Base-by-base conservation (phyloP, 257 asterid genomes). In the Nicotiana benthamiana region DNA sequence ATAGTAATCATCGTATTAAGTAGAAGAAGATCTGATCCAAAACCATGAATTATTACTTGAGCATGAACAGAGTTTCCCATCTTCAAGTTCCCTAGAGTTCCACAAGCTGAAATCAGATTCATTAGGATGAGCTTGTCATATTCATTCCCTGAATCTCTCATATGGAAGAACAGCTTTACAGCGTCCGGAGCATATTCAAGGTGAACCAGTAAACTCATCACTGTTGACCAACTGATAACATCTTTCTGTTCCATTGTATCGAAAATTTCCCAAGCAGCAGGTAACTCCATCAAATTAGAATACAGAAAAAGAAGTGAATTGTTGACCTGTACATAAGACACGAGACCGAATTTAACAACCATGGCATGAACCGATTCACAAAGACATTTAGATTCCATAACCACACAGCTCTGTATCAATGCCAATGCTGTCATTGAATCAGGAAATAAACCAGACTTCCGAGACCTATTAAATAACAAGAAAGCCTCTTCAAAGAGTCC, bases 101-200 rank as follows among this genome's bases (percentile, higher is more conserved):
- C 83, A 83, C 77, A 61, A 79, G 86, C 86, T 79, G 80, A 79
- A 83, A 79, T 83, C 40, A 83, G 77, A 51, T 83, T 72, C 75
- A 70, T 57, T 26, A 83, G 68, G 75, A 80, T 17, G 56, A 75
- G 59, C 17, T 61, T 48, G 13, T 78, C 86, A 79, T 79, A 60
- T 24, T 40, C 53, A 22, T 54, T 57, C 68, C 18, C 48, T 27
- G 56, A n/a, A n/a, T 13, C 22, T 20, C 79, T 79, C 83, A 70
- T 46, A 66, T 70, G 59, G 79, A 22, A 60, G 75, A 82, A 82
- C 13, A 82, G 17, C 57, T 43, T 82, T 48, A 68, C 30, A 67
- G 82, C 82, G 22, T 77, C 85, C 30, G 80, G 60, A 12, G 77
- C 77, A 83, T 53, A 59, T 79, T 61, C 80, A 24, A 56, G 82